Percentiles rank a stretch among this genome's conserved stretches.
phyloP scores from a whole-genome alignment of 352 stramenopile species.

The Halophytophthora polymorphica region DNA sequence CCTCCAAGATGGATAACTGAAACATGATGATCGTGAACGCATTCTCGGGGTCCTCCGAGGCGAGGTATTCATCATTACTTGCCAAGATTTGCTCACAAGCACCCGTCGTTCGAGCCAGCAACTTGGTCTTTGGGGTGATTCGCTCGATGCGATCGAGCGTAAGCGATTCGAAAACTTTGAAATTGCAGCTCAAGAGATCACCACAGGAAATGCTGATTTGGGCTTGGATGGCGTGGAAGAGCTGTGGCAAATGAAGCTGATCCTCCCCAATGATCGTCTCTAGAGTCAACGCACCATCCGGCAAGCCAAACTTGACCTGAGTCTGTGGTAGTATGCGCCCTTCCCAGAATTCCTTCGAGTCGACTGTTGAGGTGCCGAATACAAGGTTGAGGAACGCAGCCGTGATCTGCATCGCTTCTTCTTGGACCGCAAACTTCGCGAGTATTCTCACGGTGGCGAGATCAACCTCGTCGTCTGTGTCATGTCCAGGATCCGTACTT shows the following conservation, averaged over 20 bases:
- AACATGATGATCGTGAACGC: slow-evolving; percentile 38
- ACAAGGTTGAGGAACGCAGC: slow-evolving; percentile 64
- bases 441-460: slow-evolving; percentile 7
- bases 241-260: slow-evolving; percentile 45
- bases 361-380: slow-evolving; percentile 24
- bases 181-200: slow-evolving; percentile 35
- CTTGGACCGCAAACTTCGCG: slow-evolving; percentile 18
- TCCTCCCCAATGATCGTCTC: slow-evolving; percentile 36
- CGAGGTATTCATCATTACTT: slow-evolving; percentile 18
- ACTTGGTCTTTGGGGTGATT: slow-evolving; percentile 15
- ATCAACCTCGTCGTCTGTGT: slow-evolving; percentile 3
- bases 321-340: slow-evolving; percentile 50
- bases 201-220: slow-evolving; percentile 28
- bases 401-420: slow-evolving; percentile 16
- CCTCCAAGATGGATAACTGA: slow-evolving; percentile 37
- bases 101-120: slow-evolving; percentile 22
- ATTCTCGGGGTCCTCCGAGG: slow-evolving; percentile 16
- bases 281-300: slow-evolving; percentile 10
- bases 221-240: slow-evolving; percentile 45
- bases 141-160: slow-evolving; percentile 16
- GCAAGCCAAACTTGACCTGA: slow-evolving; percentile 37
- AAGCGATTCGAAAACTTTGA: slow-evolving; percentile 27
- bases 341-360: slow-evolving; percentile 42
- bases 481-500: slow-evolving; percentile 4
- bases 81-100: slow-evolving; percentile 27